These are phyloP conservation scores for Hypoxylon trugodes DNA, from an alignment of 495 filamentous ascomycete species.

Conservation along the genomic window DNA sequence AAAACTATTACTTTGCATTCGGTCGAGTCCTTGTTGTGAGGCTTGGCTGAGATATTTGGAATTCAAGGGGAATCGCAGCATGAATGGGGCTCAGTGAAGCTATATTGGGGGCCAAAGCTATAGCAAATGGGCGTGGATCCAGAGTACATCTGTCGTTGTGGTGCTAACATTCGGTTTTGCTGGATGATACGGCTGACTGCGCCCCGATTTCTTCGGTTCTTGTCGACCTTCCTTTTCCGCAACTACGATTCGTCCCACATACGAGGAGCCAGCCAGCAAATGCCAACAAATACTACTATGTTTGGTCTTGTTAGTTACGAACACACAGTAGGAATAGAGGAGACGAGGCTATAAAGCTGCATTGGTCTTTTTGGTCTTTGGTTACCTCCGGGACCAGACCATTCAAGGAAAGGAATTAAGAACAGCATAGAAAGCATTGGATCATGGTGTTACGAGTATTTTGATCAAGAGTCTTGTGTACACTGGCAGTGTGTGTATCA, in stretches of 20 bases:
- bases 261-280: conserved; percentile 6
- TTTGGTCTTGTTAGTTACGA: background rate
- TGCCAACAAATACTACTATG: background rate
- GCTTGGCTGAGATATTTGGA: background rate
- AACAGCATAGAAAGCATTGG: conserved; percentile 4
- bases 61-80: conserved; percentile 10
- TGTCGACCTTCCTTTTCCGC: conserved; percentile 1
- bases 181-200: conserved; percentile 7
- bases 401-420: background rate
- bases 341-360: background rate
- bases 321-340: background rate
- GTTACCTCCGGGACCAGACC: background rate
- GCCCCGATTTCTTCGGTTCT: conserved; percentile 11
- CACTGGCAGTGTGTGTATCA: conserved; percentile 1
- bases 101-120: conserved; percentile 14
- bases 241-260: background rate
- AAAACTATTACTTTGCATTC: background rate
- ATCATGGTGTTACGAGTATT: conserved; percentile 1
- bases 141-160: conserved; percentile 1
- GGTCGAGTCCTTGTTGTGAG: background rate
- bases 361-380: conserved; percentile 8
- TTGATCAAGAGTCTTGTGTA: conserved; percentile 24
- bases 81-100: conserved; percentile 13
- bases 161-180: too few species aligned
- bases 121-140: background rate